A percentile compares a stretch with the other conserved stretches of the same genome.
Conservation (phyloP, 179 eudicot genomes). For the Silene noctiflora region DNA sequence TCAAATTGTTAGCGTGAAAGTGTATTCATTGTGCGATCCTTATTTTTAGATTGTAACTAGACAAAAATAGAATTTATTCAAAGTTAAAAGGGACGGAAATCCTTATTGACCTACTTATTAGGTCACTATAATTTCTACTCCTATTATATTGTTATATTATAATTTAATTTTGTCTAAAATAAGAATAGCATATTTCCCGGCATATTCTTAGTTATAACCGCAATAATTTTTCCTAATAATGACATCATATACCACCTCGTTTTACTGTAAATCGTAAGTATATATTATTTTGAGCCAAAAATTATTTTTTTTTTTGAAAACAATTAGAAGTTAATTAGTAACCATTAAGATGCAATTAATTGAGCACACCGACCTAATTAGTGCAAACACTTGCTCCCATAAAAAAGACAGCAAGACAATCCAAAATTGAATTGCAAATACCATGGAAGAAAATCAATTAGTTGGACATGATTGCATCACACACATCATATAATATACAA, state of each 20-base stretch:
- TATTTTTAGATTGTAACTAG: neutral
- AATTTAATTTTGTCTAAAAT: no score
- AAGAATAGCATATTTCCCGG: no score
- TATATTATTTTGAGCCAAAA: no score
- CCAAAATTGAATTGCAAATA: slow-evolving; percentile 4
- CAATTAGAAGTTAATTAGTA: no score
- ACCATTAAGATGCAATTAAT: no score
- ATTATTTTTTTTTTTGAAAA: no score
- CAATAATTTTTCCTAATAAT: neutral
- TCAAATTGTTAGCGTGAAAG: neutral
- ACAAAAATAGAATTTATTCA: neutral
- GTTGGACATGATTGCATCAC: slow-evolving; percentile 12
- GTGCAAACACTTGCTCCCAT: slow-evolving; percentile 9
- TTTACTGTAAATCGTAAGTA: no score
- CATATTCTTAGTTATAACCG: no score
- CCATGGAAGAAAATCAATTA: slow-evolving; percentile 10
- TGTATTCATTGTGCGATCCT: neutral
- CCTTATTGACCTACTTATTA: no score
- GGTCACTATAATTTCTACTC: no score
- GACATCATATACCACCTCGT: no score
- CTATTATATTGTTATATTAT: no score
- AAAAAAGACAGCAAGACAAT: slow-evolving; percentile 4
- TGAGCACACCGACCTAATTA: neutral
- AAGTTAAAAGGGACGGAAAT: neutral
- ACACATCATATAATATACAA: neutral